phyloP scores from a whole-genome alignment of 495 filamentous ascomycete species.

The Pseudomonodictys pantanalensis region DNA sequence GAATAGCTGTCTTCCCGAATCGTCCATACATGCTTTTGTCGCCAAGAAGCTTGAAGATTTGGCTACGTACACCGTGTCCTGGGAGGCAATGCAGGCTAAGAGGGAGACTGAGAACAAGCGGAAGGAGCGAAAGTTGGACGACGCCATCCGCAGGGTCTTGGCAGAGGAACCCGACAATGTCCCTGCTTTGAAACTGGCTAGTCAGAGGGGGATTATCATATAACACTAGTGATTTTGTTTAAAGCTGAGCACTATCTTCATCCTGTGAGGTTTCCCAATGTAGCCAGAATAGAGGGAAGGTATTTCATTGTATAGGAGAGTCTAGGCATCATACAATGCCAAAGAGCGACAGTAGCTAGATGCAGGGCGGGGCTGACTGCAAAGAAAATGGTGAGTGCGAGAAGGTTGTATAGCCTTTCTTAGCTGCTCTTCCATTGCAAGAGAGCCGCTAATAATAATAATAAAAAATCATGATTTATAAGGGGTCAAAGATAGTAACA shows the following conservation, averaged over 20 bases:
- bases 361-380: neutral
- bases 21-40: constrained; percentile 3
- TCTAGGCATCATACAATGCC: neutral
- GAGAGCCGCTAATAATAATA: too few species aligned
- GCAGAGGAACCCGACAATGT: constrained; percentile 3
- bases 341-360: neutral
- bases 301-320: neutral
- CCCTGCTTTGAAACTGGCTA: constrained; percentile 2
- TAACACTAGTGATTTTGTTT: neutral
- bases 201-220: constrained; percentile 5
- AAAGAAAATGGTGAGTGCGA: neutral
- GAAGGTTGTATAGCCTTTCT: too few species aligned
- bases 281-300: neutral
- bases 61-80: neutral
- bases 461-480: too few species aligned
- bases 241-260: neutral
- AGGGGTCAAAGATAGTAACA: too few species aligned
- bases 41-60: constrained; percentile 5
- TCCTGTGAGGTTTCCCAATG: neutral
- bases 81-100: neutral
- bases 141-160: constrained; percentile 3
- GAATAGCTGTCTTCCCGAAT: constrained; percentile 3
- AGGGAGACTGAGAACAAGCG: neutral
- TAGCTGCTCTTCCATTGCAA: too few species aligned
- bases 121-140: constrained; percentile 1